Evolutionary conservation across 2,329 filamentous ascomycete genomes (phyloP), one percentile per base, ranked within the genome.

Genomic region (Aspergillus hiratsukae): DNA sequence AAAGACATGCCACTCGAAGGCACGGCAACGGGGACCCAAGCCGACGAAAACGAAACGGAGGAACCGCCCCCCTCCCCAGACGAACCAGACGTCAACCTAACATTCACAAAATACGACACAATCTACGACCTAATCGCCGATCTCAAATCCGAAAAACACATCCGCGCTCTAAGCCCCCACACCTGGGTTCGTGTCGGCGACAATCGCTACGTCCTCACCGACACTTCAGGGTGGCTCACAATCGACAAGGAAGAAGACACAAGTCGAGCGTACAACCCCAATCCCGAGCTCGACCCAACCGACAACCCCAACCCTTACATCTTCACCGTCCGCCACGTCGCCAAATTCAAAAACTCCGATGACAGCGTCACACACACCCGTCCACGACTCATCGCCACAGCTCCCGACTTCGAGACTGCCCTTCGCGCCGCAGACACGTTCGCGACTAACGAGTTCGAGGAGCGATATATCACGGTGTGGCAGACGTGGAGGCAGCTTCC

Each of bases 111-210:
- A 64, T 99, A 97, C 71, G 88, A 89, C 56, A 93, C 88, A 2
- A 86, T 99, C n/a, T 87, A 91, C 61, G 94, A 97, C 66, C 82
- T 99, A 14, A 87, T 99, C 37, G 82, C 87, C 48, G 93, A 97
- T 70, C 87, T 86, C 0, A 88, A 86, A 2, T 85, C 84, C 28
- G 93, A 97, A 66, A 80, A 81, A 48, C 87, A 92, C 67, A 91
- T 97, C 58, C 85, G 90, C 48, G 78, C 82, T 17, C 78, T 95
- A 21, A 96, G 91, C 69, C 80, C 80, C 14, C 78, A 89, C 68
- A 81, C 90, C 0, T 99, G 94, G 94, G 91, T 97, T 1, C 85
- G 88, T 63, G 82, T 93, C 37, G 85, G 81, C n/a, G 77, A 81
- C 1, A 78, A 86, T 50, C 84, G 82, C 57, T 96, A 89, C 71